Evolutionary conservation across 768 basidiomycete species (phyloP).

Genomic region (Porpolomopsis calyptriformis): DNA sequence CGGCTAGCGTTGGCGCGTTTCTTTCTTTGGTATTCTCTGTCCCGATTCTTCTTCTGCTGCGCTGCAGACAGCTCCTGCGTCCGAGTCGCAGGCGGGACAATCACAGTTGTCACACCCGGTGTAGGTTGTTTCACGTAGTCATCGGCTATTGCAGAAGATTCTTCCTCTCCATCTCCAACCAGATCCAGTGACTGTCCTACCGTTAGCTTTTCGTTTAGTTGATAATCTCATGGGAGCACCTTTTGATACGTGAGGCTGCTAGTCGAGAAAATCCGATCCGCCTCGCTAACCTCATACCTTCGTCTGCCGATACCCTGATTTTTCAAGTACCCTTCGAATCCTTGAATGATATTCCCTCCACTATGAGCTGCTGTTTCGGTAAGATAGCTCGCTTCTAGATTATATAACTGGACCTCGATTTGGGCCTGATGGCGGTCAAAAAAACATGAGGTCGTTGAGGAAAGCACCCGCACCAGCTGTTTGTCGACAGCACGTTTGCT

Average conservation of each 20-base stretch:
- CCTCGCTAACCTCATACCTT: slow-evolving; percentile 66
- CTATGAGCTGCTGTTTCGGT: slow-evolving; percentile 66
- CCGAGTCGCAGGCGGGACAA: slow-evolving; percentile 63
- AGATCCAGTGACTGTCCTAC: slow-evolving; percentile 59
- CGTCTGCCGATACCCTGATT: slow-evolving; percentile 59
- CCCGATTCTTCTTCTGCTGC: slow-evolving; percentile 67
- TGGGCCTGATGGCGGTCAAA: slow-evolving; percentile 41
- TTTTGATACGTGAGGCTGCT: slow-evolving; percentile 72
- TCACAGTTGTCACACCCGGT: slow-evolving; percentile 64
- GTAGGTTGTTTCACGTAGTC: slow-evolving; percentile 60
- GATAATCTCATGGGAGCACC: slow-evolving; percentile 26
- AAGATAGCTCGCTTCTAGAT: slow-evolving; percentile 64
- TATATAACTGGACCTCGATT: slow-evolving; percentile 70
- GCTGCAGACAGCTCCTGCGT: slow-evolving; percentile 57
- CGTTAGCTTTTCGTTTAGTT: slow-evolving; percentile 5
- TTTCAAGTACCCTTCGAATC: slow-evolving; percentile 81
- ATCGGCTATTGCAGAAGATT: slow-evolving; percentile 41
- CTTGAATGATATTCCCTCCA: slow-evolving; percentile 81
- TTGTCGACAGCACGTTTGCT: slow-evolving; percentile 71
- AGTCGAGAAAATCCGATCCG: slow-evolving; percentile 72
- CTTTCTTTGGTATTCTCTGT: slow-evolving; percentile 71
- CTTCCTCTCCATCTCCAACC: slow-evolving; percentile 62
- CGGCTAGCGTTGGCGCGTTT: slow-evolving; percentile 58
- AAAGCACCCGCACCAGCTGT: slow-evolving; percentile 47
- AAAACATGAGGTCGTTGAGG: background rate